A percentile compares a stretch with the other conserved stretches of the same genome.
These are phyloP conservation scores for Teratosphaeria zuluensis DNA, from an alignment of 2,329 filamentous ascomycete genomes.

Conservation along the genomic window DNA sequence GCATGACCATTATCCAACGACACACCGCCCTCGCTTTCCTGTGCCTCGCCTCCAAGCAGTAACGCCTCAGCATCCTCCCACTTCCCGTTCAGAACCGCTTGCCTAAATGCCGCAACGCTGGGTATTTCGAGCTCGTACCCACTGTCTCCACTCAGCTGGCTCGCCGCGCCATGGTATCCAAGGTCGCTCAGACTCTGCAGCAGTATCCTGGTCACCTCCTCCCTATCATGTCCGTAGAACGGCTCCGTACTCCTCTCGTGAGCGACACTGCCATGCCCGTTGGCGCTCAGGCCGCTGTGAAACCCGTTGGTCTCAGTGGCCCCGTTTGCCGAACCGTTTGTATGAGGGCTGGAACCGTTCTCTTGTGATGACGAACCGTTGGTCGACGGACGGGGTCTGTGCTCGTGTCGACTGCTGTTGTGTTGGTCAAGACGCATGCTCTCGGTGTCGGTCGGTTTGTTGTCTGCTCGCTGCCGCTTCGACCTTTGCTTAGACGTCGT, in stretches of 20 bases:
- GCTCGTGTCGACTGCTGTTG: constrained; percentile 31
- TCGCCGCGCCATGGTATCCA: constrained; percentile 71
- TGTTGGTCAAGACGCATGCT: constrained; percentile 27
- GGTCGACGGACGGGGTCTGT: constrained; percentile 28
- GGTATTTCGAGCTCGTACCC: constrained; percentile 79
- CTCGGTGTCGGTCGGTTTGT: constrained; percentile 18
- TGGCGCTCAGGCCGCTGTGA: constrained; percentile 21
- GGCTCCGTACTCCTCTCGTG: constrained; percentile 11
- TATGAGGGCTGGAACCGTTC: constrained; percentile 24
- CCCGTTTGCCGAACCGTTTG: constrained; percentile 31
- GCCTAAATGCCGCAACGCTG: constrained; percentile 76
- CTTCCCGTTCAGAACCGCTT: constrained; percentile 65
- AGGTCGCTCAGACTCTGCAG: constrained; percentile 86
- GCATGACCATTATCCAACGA: constrained; percentile 23
- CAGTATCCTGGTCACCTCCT: constrained; percentile 85
- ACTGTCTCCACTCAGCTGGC: constrained; percentile 67
- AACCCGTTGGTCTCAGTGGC: constrained; percentile 34
- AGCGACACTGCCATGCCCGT: constrained; percentile 22
- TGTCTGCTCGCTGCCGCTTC: constrained; percentile 29
- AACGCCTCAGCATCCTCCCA: constrained; percentile 82
- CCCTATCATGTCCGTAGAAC: constrained; percentile 80
- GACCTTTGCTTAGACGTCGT: constrained; percentile 4
- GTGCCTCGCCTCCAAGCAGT: constrained; percentile 46
- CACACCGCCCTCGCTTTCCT: constrained; percentile 36
- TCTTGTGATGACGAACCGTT: constrained; percentile 24